A percentile compares a stretch with the other conserved stretches of the same genome.
Conservation (phyloP, 1,139 yeast genomes). For the Geotrichum bryndzae region DNA sequence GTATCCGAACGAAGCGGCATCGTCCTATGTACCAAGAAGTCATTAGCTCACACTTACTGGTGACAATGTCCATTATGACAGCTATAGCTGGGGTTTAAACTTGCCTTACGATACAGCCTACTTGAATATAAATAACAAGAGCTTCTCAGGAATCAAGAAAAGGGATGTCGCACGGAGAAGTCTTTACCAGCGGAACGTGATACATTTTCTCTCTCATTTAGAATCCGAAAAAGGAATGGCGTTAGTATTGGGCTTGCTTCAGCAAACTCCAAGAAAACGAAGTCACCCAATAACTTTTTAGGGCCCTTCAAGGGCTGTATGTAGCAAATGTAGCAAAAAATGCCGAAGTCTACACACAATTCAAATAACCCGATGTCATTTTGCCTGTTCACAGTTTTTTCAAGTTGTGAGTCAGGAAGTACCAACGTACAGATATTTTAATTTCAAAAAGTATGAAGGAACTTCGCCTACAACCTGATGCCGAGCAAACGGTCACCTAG, state of each 20-base stretch:
- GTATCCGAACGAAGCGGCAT: background rate
- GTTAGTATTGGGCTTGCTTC: constrained; percentile 7
- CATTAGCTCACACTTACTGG: background rate
- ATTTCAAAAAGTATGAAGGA: background rate
- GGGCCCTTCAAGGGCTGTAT: background rate
- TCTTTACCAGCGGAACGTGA: constrained; percentile 5
- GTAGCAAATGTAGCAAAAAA: background rate
- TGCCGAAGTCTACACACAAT: constrained; percentile 1
- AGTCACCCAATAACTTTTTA: background rate
- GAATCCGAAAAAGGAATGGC: constrained; percentile 5
- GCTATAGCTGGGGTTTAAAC: background rate
- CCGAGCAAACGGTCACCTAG: background rate
- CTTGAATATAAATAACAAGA: background rate
- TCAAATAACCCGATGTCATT: constrained; percentile 4
- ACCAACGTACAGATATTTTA: constrained; percentile 5
- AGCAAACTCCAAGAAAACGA: constrained; percentile 3
- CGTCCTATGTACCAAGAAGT: background rate
- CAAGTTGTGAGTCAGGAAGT: constrained; percentile 6
- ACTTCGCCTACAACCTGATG: constrained; percentile 9
- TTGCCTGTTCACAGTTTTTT: constrained; percentile 7
- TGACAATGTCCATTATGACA: constrained; percentile 6
- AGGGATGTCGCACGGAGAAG: constrained; percentile 7
- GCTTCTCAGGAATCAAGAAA: constrained; percentile 8
- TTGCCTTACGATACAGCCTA: constrained; percentile 13
- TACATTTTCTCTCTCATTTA: constrained; percentile 8